Evolutionary conservation across 495 filamentous ascomycete genomes (phyloP), one percentile per base, ranked within the genome.

Genomic region (Aspergillus cristatus): DNA sequence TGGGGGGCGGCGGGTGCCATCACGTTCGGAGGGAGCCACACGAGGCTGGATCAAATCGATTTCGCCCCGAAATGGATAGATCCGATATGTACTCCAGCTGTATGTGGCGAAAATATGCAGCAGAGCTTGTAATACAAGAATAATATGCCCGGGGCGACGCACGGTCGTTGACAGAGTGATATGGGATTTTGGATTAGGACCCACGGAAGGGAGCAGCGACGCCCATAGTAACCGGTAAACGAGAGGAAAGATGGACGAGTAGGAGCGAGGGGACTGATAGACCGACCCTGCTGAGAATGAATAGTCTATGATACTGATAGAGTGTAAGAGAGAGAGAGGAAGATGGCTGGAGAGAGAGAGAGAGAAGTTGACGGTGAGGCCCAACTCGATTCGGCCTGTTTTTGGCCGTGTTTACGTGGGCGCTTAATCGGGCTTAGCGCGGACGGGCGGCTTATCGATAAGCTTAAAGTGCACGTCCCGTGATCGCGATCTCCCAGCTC

Each of bases 1-100:
- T 78, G 71, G 39, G 79, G 78, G 48, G 78, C 69, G 45, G 68
- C 65, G 45, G 71, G 62, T 39, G 71, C 62, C 80, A 83, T 84
- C 16, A 46, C 51, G 44, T 41, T 31, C 24, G 37, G 1, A 16
- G 22, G 11, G 25, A 13, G 8, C 6, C 11, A 13, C 8, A 24
- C 30, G 30, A 34, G 30, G 17, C 28, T 28, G 2, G 15, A 8
- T 20, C 3, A 40, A 30, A 14, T 29, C 3, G 15, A 42, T 1
- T 24, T 20, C 29, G 34, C 25, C 31, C 35, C 16, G 36, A 26
- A 26, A 26, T 11, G 6, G 24, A 26, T 26, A 26, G 24, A 26
- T n/a, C n/a, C n/a, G n/a, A n/a, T n/a, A n/a, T n/a, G n/a, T n/a
- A n/a, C n/a, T n/a, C n/a, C n/a, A n/a, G n/a, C 10, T 18, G 7